These are phyloP conservation scores for Parmales sp. DNA, from an alignment of 108 stramenopile genomes.

Conservation along the genomic window DNA sequence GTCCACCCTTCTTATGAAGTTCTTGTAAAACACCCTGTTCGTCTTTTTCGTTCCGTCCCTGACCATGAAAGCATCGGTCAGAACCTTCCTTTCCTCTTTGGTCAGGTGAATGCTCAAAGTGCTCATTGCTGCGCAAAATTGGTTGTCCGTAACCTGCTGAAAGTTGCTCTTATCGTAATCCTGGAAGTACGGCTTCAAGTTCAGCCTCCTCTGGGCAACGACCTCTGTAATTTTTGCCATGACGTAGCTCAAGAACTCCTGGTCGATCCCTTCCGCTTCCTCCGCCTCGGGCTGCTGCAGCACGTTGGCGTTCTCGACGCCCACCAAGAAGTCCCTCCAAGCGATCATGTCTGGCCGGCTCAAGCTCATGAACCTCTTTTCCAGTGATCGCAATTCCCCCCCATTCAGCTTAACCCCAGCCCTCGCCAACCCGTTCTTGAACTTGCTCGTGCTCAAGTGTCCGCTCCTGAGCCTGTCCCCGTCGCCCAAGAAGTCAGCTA, in stretches of 20 bases:
- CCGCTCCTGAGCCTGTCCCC: conserved; percentile 11
- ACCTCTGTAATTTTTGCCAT: background rate
- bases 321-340: background rate
- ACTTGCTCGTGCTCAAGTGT: conserved; percentile 4
- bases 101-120: background rate
- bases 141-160: background rate
- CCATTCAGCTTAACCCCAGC: background rate
- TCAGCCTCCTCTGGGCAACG: background rate
- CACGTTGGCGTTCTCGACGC: background rate
- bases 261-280: background rate
- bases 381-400: background rate
- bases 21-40: background rate
- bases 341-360: background rate
- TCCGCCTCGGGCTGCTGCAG: background rate
- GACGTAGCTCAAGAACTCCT: background rate
- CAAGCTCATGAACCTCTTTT: background rate
- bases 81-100: background rate
- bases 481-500: conserved; percentile 3
- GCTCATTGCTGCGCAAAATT: background rate
- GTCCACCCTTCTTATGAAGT: background rate
- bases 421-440: conserved; percentile 4
- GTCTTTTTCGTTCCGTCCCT: background rate
- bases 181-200: conserved; percentile 12
- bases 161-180: background rate
- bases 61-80: conserved; percentile 1